Base-by-base conservation (phyloP, 2,329 filamentous ascomycete species). In the Cyanodermella asteris region DNA sequence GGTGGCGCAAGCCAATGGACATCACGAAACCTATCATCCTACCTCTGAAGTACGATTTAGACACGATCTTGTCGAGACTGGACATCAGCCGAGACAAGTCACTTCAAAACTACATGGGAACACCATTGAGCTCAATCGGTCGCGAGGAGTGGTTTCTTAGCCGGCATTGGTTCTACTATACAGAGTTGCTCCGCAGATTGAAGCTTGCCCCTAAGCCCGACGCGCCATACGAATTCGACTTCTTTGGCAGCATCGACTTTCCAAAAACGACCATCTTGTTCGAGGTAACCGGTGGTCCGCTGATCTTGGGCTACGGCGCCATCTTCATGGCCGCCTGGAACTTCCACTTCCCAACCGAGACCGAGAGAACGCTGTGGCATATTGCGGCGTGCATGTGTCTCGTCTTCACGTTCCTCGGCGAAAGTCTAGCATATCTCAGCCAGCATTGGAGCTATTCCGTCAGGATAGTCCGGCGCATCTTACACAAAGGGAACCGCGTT, bases 1-100 rank as follows among this genome's bases (percentile, higher is more conserved):
- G 33, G 33, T 18, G 19, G 5, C 7, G 28, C 10, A 33, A 33
- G 18, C 28, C 33, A 6, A 17, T 26, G 16, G 28, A 33, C 12
- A 13, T 29, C 10, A 14, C 17, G 5, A 20, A 14, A 18, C n/a
- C 28, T n/a, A 16, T 26, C 5, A 15, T 24, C 14, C 8, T 33
- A 14, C 8, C 17, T 17, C 14, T 17, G 9, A 25, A 29, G 9
- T 14, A 16, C 7, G 24, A 22, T n/a, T 13, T 31, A 9, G 13
- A 14, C 8, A 14, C 28, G 13, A 33, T 28, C 28, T 27, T n/a
- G 10, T n/a, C 8, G 9, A 31, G 6, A 21, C 26, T 7, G 26
- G 23, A 13, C 20, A 27, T 6, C 12, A 12, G 9, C 22, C 16
- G 10, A 8, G 15, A 7, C 20, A 26, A 10, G n/a, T n/a, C n/a